A percentile compares a stretch with the other conserved stretches of the same genome.
Evolutionary conservation across 345 rosid genomes (phyloP).

Genomic region (Brassica carinata): DNA sequence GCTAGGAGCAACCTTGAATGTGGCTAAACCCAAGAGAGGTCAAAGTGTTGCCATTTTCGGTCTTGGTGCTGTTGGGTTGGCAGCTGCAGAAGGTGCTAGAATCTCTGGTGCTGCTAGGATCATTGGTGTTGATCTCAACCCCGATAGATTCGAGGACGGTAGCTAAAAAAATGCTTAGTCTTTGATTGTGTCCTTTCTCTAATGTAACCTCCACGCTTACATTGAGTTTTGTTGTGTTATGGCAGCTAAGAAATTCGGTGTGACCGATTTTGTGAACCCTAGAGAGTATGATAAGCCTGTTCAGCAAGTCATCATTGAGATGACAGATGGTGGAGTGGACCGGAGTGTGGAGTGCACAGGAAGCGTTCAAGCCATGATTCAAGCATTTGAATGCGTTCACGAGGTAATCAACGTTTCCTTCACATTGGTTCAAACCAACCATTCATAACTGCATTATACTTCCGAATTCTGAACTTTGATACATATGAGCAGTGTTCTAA

Average conservation of each 20-base stretch:
- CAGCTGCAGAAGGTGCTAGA: constrained; percentile 85
- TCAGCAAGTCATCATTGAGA: constrained; percentile 75
- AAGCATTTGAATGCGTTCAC: constrained; percentile 91
- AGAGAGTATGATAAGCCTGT: constrained; percentile 67
- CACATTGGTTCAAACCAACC: neutral
- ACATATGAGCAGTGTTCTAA: too few relatives aligned
- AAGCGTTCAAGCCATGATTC: constrained; percentile 69
- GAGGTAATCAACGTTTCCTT: constrained; percentile 48
- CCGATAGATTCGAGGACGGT: constrained; percentile 55
- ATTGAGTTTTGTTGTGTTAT: constrained; percentile 20
- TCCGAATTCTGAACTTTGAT: neutral
- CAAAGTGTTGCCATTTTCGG: constrained; percentile 68
- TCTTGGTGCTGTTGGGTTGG: constrained; percentile 81
- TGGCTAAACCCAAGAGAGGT: constrained; percentile 76
- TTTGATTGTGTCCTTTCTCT: neutral
- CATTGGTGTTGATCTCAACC: constrained; percentile 77
- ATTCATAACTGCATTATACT: neutral
- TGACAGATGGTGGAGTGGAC: constrained; percentile 79
- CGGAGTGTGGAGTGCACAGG: constrained; percentile 82
- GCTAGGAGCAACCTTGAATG: constrained; percentile 75
- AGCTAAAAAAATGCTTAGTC: neutral
- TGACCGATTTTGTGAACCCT: constrained; percentile 70
- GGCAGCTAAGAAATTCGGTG: constrained; percentile 69
- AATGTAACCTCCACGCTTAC: neutral
- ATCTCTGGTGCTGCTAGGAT: constrained; percentile 65